A percentile compares a stretch with the other conserved stretches of the same genome.
Evolutionary conservation across 164 flowering plant species (phyloP).

Genomic region (Protea cynaroides): DNA sequence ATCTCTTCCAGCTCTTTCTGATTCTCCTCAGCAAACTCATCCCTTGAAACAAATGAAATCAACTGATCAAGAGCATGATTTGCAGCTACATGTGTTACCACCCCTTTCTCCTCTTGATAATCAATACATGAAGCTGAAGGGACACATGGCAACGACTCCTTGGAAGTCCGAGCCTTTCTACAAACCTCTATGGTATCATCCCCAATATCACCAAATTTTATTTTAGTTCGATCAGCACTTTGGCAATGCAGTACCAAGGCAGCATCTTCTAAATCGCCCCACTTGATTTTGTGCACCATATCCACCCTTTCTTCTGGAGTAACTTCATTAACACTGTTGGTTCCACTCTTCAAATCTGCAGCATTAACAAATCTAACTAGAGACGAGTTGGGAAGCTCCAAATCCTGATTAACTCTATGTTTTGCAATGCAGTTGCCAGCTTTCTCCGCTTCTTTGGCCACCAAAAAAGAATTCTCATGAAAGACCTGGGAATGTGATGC

Average conservation of each 20-base stretch:
- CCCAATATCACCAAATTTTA: conserved; percentile 29
- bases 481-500: conserved; percentile 10
- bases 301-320: conserved; percentile 20
- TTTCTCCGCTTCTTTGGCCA: conserved; percentile 23
- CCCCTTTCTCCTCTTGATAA: conserved; percentile 23
- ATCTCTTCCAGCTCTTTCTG: conserved; percentile 27
- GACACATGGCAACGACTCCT: conserved; percentile 15
- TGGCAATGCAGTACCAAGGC: conserved; percentile 25
- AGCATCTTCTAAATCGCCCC: conserved; percentile 77
- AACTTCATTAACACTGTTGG: conserved; percentile 11
- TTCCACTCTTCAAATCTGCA: conserved; percentile 9
- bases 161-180: conserved; percentile 17
- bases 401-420: conserved; percentile 26
- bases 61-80: conserved; percentile 11
- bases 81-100: conserved; percentile 8
- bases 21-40: conserved; percentile 16
- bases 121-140: conserved; percentile 24
- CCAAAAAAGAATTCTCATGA: conserved; percentile 16
- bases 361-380: not conserved
- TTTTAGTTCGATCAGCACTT: conserved; percentile 23
- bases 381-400: conserved; percentile 17
- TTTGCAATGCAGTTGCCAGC: conserved; percentile 22
- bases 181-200: conserved; percentile 18
- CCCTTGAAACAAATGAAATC: conserved; percentile 8
- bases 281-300: conserved; percentile 48